phyloP scores from a whole-genome alignment of 164 flowering plant genomes.

The Berberis thunbergii region DNA sequence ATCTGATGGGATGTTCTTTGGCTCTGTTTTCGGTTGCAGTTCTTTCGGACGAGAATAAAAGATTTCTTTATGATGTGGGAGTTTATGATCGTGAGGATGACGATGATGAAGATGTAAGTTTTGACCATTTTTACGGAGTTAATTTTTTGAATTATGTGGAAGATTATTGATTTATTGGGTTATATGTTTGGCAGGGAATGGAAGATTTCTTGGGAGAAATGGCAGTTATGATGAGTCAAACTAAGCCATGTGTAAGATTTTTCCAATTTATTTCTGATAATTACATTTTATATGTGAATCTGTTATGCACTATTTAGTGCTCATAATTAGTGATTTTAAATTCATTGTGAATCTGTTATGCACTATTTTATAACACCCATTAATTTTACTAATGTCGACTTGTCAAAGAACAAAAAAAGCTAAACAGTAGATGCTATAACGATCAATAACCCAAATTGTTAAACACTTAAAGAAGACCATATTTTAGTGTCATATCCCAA shows the following conservation, averaged over 20 bases:
- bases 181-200: constrained; percentile 59
- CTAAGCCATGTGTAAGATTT: constrained; percentile 45
- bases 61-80: constrained; percentile 89
- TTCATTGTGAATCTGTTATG: no score
- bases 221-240: constrained; percentile 73
- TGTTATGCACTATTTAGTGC: not conserved
- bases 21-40: constrained; percentile 30
- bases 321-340: no score
- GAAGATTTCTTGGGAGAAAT: constrained; percentile 81
- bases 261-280: not conserved
- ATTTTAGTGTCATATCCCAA: no score
- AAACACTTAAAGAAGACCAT: no score
- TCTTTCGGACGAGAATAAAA: constrained; percentile 68
- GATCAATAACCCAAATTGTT: no score
- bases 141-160: not conserved
- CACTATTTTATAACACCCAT: no score
- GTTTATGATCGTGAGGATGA: constrained; percentile 49
- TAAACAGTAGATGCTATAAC: no score
- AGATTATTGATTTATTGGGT: not conserved
- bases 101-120: constrained; percentile 44
- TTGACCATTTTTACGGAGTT: not conserved
- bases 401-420: no score
- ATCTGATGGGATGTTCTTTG: not conserved
- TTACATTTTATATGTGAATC: not conserved
- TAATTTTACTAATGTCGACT: no score